phyloP scores from a whole-genome alignment of 108 stramenopile species.

The Nitzschia inconspicua region DNA sequence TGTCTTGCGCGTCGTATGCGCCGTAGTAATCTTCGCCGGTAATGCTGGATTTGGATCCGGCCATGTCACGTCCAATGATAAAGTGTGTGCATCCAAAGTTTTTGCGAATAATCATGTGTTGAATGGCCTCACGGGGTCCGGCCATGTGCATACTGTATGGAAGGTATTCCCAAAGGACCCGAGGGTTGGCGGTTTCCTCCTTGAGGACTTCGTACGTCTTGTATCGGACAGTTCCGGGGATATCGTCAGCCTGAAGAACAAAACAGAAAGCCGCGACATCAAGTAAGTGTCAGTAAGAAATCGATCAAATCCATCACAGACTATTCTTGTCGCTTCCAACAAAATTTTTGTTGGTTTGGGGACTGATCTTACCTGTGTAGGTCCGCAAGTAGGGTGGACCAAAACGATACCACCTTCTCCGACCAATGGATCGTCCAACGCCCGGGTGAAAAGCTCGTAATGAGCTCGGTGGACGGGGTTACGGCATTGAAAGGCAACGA shows the following conservation, averaged over 20 bases:
- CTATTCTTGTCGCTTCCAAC: neutral
- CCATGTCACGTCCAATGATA: slow-evolving; percentile 99
- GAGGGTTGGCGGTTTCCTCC: slow-evolving; percentile 93
- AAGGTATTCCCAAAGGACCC: slow-evolving; percentile 96
- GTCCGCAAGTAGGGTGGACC: slow-evolving; percentile 99
- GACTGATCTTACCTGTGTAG: slow-evolving; percentile 75
- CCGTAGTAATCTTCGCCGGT: slow-evolving; percentile 99
- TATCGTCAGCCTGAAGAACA: slow-evolving; percentile 79
- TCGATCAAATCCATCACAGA: neutral
- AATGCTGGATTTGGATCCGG: slow-evolving; percentile 95
- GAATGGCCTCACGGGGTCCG: slow-evolving; percentile 99
- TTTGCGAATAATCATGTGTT: slow-evolving; percentile 99
- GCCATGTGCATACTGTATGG: slow-evolving; percentile 99
- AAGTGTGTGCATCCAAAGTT: slow-evolving; percentile 99
- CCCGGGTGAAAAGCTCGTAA: slow-evolving; percentile 99
- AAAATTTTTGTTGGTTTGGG: too few relatives aligned
- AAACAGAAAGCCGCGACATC: neutral
- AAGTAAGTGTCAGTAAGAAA: neutral
- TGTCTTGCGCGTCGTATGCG: slow-evolving; percentile 98
- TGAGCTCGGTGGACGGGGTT: slow-evolving; percentile 99
- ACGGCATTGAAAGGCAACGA: slow-evolving; percentile 99
- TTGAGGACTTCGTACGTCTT: slow-evolving; percentile 97
- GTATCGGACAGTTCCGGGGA: slow-evolving; percentile 90
- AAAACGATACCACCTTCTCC: slow-evolving; percentile 91
- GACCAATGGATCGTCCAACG: slow-evolving; percentile 91